phyloP scores from a whole-genome alignment of 495 filamentous ascomycete genomes.

The Trichocladium antarcticum region DNA sequence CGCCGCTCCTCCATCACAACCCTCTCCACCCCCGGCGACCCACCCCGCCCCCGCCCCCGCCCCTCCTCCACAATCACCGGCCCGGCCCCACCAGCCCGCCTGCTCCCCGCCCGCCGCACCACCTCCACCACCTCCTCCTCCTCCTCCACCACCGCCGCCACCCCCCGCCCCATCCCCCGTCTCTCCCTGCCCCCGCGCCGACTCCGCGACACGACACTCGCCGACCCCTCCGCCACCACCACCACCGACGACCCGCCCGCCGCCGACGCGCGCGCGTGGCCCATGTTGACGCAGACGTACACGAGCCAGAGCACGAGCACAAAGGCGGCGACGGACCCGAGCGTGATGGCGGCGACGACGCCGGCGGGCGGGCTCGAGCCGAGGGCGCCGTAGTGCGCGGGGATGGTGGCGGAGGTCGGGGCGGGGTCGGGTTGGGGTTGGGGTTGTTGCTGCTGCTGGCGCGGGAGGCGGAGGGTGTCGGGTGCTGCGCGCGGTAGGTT shows the following conservation, averaged over 20 bases:
- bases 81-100: neutral
- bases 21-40: conserved; percentile 17
- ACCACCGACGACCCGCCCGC: neutral
- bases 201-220: conserved; percentile 18
- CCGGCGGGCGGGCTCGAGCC: conserved; percentile 53
- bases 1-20: conserved; percentile 32
- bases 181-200: conserved; percentile 26
- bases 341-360: conserved; percentile 69
- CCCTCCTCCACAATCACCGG: conserved; percentile 26
- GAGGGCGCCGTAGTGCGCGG: conserved; percentile 55
- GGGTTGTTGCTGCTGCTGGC: neutral
- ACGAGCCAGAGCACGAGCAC: conserved; percentile 64
- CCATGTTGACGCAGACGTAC: conserved; percentile 53
- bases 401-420: conserved; percentile 39
- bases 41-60: neutral
- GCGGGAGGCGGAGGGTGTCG: conserved; percentile 1
- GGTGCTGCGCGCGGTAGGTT: too few species aligned
- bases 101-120: conserved; percentile 7
- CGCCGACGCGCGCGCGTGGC: conserved; percentile 16
- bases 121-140: conserved; percentile 28
- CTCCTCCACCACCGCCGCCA: conserved; percentile 12
- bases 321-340: conserved; percentile 77
- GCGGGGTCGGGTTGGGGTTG: neutral
- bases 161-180: conserved; percentile 1
- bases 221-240: neutral